These are phyloP conservation scores for Xylaria flabelliformis DNA, from an alignment of 495 filamentous ascomycete genomes.

Conservation along the genomic window DNA sequence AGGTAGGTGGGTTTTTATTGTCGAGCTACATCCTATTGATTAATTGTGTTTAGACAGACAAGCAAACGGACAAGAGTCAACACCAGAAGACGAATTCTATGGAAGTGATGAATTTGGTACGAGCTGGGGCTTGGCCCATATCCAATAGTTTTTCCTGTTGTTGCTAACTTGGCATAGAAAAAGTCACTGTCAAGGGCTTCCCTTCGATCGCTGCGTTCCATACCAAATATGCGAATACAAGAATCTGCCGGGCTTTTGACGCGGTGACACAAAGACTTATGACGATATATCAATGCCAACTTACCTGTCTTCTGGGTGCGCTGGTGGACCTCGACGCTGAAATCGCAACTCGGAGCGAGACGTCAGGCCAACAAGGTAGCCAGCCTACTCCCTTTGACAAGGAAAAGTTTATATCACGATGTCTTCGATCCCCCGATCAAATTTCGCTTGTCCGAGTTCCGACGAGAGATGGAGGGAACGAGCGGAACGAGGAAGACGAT, in stretches of 20 bases:
- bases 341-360: neutral
- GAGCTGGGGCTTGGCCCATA: neutral
- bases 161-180: neutral
- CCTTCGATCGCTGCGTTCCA: constrained; percentile 13
- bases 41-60: neutral
- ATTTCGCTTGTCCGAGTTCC: neutral
- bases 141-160: neutral
- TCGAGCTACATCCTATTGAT: neutral
- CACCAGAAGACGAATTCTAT: constrained; percentile 5
- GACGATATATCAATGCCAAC: neutral
- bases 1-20: neutral
- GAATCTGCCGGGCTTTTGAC: constrained; percentile 3
- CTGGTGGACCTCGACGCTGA: neutral
- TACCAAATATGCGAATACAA: neutral
- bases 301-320: neutral
- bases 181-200: neutral
- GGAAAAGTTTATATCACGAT: constrained; percentile 20
- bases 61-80: neutral
- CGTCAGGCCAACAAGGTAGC: neutral
- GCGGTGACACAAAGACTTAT: neutral
- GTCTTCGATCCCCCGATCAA: constrained; percentile 11
- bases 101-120: constrained; percentile 4
- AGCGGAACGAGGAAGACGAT: neutral
- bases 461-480: neutral
- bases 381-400: constrained; percentile 6